These are phyloP conservation scores for Coprinopsis sp. DNA, from an alignment of 768 basidiomycete species.

Conservation along the genomic window DNA sequence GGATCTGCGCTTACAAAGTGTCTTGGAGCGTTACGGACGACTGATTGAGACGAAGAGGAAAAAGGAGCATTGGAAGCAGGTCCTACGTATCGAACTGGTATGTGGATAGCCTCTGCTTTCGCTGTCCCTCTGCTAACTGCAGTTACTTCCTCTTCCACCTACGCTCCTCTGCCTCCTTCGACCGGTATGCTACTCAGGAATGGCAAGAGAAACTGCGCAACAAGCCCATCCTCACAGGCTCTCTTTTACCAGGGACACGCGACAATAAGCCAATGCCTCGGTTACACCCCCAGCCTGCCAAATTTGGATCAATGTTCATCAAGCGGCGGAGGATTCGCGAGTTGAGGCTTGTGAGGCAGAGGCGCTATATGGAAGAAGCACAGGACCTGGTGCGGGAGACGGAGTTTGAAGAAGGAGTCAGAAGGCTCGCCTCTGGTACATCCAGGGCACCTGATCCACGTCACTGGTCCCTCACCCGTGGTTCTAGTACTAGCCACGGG, in stretches of 20 bases:
- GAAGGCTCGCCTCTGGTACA: not conserved
- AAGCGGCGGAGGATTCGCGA: constrained; percentile 35
- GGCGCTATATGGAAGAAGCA: constrained; percentile 25
- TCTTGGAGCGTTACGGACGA: constrained; percentile 55
- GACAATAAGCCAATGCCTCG: constrained; percentile 73
- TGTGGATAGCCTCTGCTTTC: constrained; percentile 15
- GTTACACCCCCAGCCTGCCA: constrained; percentile 70
- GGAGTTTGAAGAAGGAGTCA: constrained; percentile 30
- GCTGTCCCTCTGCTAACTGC: not conserved
- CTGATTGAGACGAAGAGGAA: constrained; percentile 49
- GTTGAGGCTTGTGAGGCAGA: constrained; percentile 36
- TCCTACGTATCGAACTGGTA: constrained; percentile 52
- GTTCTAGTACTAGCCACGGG: not conserved
- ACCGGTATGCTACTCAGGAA: constrained; percentile 32
- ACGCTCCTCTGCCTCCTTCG: not conserved
- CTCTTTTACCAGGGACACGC: constrained; percentile 57
- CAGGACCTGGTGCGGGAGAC: constrained; percentile 31
- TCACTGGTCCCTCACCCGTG: not conserved
- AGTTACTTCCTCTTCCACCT: not conserved
- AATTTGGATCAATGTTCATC: constrained; percentile 67
- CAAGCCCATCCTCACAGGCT: constrained; percentile 70
- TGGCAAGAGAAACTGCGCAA: constrained; percentile 50
- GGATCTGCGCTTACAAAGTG: constrained; percentile 37
- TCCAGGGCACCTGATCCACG: too few relatives aligned
- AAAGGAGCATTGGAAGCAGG: constrained; percentile 42